phyloP scores from a whole-genome alignment of 495 filamentous ascomycete genomes.

The Annulohypoxylon maeteangense region DNA sequence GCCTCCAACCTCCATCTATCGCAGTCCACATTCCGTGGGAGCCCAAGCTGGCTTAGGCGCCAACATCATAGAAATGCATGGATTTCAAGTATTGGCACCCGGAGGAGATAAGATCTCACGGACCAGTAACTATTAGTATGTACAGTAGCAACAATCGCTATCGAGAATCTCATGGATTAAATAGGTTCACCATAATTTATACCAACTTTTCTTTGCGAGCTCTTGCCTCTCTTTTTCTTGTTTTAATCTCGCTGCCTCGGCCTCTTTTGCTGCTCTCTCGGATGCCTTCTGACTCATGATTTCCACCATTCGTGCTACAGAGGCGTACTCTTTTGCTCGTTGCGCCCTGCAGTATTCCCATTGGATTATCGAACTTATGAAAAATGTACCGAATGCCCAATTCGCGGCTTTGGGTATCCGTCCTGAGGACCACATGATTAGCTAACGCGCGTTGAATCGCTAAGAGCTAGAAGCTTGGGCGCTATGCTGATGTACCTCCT shows the following conservation, averaged over 20 bases:
- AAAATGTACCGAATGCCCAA: conserved; percentile 85
- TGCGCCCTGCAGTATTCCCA: conserved; percentile 85
- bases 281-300: conserved; percentile 78
- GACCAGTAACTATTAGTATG: conserved; percentile 20
- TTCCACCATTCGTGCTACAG: conserved; percentile 82
- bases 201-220: conserved; percentile 57
- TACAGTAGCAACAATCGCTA: conserved; percentile 3
- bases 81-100: background rate
- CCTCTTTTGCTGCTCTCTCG: conserved; percentile 67
- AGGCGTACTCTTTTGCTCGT: conserved; percentile 74
- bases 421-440: conserved; percentile 42
- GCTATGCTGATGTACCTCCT: conserved; percentile 67
- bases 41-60: conserved; percentile 6
- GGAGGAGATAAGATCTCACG: conserved; percentile 11
- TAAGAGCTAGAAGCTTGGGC: background rate
- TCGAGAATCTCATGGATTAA: background rate
- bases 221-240: conserved; percentile 60
- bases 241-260: conserved; percentile 61
- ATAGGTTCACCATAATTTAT: conserved; percentile 62
- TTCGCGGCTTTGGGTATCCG: conserved; percentile 71
- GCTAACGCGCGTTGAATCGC: conserved; percentile 2
- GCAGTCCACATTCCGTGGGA: background rate
- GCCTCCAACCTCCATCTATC: background rate
- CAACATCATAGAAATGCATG: conserved; percentile 9
- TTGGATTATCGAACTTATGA: conserved; percentile 67